Base-by-base conservation (phyloP, 495 filamentous ascomycete genomes). In the Neurospora sp. region DNA sequence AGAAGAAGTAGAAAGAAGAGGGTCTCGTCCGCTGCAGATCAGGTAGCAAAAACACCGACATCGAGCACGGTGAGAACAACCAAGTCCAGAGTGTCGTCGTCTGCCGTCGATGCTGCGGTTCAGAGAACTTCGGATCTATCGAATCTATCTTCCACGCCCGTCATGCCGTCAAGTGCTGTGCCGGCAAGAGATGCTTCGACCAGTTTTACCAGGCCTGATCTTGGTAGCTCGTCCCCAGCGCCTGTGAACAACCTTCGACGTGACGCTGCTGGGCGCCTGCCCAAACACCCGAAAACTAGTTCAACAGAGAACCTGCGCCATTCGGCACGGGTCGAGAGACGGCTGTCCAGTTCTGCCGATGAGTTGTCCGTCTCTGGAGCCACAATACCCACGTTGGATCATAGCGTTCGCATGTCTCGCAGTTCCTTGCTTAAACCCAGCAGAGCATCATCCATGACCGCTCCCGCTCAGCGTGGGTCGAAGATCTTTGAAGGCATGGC, bases 401-500 rank as follows among this genome's bases (percentile, higher is more conserved):
- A 81, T 1, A 80, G 79, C 40, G 42, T 78, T 41, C 76, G 77
- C 27, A 45, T 61, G 5, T 78, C 79, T 7, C 78, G 79, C 20
- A 72, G 72, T 17, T 75, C 75, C 6, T 48, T 71, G 17, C 72
- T 65, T 16, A 73, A 74, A 37, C 35, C 75, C 7, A 72, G 53
- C 3, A 73, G 75, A 16, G n/a, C 44, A 10, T 14, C 39, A 5
- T 71, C 69, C 17, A 78, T 70, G 61, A 20, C 61, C 0, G 70
- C 72, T 3, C 17, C 72, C 7, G 44, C n/a, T 2, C 75, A 75
- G 22, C 53, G 72, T 10, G 70, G 71, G 8, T 72, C 74, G 31
- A 78, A 76, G 1, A 74, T 95, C 1, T 95, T 97, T 76, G 80
- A 86, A 31, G 87, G 89, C 38, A 94, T 94, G 92, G 90, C 89